Evolutionary conservation across 495 filamentous ascomycete species (phyloP).

Genomic region (Penicillium longicatenatum): DNA sequence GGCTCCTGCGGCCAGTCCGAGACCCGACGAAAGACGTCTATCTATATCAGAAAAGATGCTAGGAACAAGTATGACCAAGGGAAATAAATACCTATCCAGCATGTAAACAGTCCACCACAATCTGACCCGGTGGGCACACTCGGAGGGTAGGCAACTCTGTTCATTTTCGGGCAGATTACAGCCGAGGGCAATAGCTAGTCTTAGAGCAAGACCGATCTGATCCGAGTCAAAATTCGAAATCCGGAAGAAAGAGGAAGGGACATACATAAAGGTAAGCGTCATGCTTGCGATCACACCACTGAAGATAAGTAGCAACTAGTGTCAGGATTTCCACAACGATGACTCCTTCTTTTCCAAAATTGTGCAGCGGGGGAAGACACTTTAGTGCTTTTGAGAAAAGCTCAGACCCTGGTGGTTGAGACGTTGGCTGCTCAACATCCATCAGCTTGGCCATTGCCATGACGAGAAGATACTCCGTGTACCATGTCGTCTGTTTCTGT

Average conservation of each 20-base stretch:
- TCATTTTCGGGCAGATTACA: conserved; percentile 20
- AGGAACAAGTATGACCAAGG: neutral
- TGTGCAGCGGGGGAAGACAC: conserved; percentile 21
- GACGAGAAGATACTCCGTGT: conserved; percentile 28
- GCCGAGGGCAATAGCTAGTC: conserved; percentile 26
- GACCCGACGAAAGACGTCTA: conserved; percentile 26
- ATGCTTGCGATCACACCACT: conserved; percentile 29
- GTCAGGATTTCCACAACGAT: conserved; percentile 27
- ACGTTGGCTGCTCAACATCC: conserved; percentile 21
- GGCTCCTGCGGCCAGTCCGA: conserved; percentile 27
- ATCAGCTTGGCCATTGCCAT: conserved; percentile 32
- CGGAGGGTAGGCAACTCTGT: conserved; percentile 21
- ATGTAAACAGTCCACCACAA: conserved; percentile 33
- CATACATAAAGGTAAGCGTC: conserved; percentile 28
- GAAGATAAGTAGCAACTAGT: conserved; percentile 25
- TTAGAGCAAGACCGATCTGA: conserved; percentile 26
- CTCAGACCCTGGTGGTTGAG: conserved; percentile 21
- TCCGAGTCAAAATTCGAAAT: neutral
- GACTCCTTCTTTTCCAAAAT: conserved; percentile 22
- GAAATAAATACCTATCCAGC: conserved; percentile 19
- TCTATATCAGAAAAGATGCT: neutral
- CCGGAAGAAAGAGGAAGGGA: neutral
- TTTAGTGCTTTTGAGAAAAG: conserved; percentile 26
- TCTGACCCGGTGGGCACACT: conserved; percentile 21
- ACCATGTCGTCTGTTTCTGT: conserved; percentile 20